phyloP scores from a whole-genome alignment of 345 rosid genomes.

The Hirschfeldia incana region DNA sequence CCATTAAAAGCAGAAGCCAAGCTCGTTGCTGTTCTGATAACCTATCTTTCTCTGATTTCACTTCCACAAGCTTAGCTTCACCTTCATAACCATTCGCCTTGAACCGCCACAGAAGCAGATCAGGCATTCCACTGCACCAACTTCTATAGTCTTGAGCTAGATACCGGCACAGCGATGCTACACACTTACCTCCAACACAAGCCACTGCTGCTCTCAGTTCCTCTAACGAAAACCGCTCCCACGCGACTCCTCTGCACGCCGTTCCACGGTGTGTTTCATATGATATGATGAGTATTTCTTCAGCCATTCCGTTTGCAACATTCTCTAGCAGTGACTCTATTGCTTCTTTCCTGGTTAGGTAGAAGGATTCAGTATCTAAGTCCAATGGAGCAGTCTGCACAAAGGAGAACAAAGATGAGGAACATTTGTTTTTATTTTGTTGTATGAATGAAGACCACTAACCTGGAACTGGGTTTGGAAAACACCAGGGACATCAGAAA shows the following conservation, averaged over 20 bases:
- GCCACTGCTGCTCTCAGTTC: constrained; percentile 84
- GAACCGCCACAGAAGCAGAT: constrained; percentile 86
- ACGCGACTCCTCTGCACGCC: constrained; percentile 74
- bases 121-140: constrained; percentile 99
- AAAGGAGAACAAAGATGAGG: constrained; percentile 4
- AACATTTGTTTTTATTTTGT: neutral
- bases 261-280: constrained; percentile 74
- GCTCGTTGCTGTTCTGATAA: constrained; percentile 95
- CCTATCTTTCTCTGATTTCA: constrained; percentile 76
- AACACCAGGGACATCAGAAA: constrained; percentile 72
- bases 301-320: constrained; percentile 71
- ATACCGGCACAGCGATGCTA: constrained; percentile 70
- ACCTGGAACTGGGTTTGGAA: constrained; percentile 88
- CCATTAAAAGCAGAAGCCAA: constrained; percentile 81
- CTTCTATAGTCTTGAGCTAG: constrained; percentile 79
- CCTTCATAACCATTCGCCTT: constrained; percentile 65
- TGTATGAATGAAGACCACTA: neutral
- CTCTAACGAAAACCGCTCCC: constrained; percentile 72
- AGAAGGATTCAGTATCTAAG: constrained; percentile 71
- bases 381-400: constrained; percentile 87
- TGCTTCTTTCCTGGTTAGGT: constrained; percentile 49
- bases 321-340: constrained; percentile 63
- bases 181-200: constrained; percentile 69
- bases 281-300: constrained; percentile 74
- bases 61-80: constrained; percentile 97